A percentile compares a stretch with the other conserved stretches of the same genome.
Conservation (phyloP, 2,329 filamentous ascomycete species). For the Catunica adiposa region DNA sequence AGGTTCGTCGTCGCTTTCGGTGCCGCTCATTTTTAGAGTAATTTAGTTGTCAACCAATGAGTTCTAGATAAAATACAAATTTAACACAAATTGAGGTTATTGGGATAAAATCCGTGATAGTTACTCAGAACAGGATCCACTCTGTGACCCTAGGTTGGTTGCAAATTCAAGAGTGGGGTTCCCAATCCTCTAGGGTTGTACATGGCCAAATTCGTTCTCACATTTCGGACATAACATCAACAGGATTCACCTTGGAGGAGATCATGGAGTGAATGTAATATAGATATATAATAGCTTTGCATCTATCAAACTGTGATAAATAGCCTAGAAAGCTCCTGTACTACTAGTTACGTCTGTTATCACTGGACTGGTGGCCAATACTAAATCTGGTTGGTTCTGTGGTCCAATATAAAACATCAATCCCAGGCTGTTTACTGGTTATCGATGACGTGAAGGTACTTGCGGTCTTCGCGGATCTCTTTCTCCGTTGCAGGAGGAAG, state of each 20-base stretch:
- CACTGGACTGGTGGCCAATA: too few relatives aligned
- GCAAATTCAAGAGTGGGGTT: background rate
- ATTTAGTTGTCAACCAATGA: background rate
- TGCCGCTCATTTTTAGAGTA: constrained; percentile 2
- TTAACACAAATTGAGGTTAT: background rate
- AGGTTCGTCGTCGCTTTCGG: constrained; percentile 28
- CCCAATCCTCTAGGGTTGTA: too few relatives aligned
- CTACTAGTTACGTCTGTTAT: background rate
- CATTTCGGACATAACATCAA: too few relatives aligned
- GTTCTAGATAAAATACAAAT: too few relatives aligned
- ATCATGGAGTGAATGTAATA: too few relatives aligned
- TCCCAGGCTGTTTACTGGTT: constrained; percentile 45
- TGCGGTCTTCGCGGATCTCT: constrained; percentile 87
- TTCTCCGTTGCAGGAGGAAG: constrained; percentile 86
- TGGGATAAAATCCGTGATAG: background rate
- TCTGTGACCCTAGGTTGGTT: too few relatives aligned
- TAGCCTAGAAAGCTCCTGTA: background rate
- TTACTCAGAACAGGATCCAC: background rate
- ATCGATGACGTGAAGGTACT: constrained; percentile 88
- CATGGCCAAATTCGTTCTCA: too few relatives aligned
- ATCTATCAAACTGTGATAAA: background rate
- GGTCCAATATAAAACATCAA: background rate
- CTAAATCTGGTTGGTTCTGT: background rate
- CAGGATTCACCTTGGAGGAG: too few relatives aligned
- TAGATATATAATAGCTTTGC: too few relatives aligned